A percentile compares a stretch with the other conserved stretches of the same genome.
Conservation (phyloP, 139 green algal species). For the Micractinium conductrix region DNA sequence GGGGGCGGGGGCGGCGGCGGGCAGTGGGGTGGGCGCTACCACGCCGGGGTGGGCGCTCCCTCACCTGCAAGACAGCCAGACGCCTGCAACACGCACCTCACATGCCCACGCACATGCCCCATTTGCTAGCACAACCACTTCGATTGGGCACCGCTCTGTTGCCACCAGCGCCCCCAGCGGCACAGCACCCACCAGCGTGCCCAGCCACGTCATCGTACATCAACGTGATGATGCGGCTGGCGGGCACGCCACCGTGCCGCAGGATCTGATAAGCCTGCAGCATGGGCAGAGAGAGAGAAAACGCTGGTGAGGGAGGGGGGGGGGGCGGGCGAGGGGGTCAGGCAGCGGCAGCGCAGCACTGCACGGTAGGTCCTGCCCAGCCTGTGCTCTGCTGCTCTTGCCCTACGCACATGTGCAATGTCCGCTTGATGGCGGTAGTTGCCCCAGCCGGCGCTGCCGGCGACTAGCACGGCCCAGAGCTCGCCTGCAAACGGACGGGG, state of each 20-base stretch:
- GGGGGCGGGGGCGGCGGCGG: no score
- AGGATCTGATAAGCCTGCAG: conserved; percentile 84
- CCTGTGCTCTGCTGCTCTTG: neutral
- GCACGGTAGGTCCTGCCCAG: no score
- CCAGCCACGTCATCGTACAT: conserved; percentile 91
- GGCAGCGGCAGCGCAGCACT: neutral
- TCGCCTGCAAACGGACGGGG: conserved; percentile 52
- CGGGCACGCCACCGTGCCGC: conserved; percentile 53
- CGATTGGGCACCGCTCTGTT: no score
- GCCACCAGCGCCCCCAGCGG: no score
- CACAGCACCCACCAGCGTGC: conserved; percentile 30
- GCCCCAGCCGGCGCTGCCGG: conserved; percentile 80
- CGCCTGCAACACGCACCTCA: no score
- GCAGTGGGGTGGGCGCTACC: no score
- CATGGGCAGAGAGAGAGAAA: no score
- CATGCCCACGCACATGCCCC: no score
- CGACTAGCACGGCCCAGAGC: conserved; percentile 91
- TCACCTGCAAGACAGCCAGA: no score
- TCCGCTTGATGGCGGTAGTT: conserved; percentile 96
- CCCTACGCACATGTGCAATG: conserved; percentile 61
- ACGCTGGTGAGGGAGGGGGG: neutral
- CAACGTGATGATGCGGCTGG: conserved; percentile 77
- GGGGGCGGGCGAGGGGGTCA: neutral
- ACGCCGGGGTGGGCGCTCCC: no score
- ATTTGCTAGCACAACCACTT: no score